A percentile compares a stretch with the other conserved stretches of the same genome.
phyloP scores from a whole-genome alignment of 2,329 filamentous ascomycete species.

The Beauveria sp. region DNA sequence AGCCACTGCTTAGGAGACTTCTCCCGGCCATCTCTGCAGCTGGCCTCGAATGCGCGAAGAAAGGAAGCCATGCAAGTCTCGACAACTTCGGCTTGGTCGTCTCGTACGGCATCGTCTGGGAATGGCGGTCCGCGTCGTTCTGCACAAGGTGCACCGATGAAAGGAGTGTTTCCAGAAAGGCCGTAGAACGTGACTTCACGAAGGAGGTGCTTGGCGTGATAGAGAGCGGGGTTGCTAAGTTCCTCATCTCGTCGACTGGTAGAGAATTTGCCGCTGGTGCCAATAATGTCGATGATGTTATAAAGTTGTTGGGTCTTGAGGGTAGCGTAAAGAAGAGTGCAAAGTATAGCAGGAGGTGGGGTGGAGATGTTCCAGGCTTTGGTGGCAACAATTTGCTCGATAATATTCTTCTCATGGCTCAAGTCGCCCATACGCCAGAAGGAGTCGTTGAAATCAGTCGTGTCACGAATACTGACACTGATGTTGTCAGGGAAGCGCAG shows the following conservation, averaged over 20 bases:
- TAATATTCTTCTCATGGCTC: conserved; percentile 4
- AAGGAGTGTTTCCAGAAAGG: conserved; percentile 39
- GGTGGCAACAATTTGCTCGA: conserved; percentile 2
- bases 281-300: conserved; percentile 45
- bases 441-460: conserved; percentile 6
- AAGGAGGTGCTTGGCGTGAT: conserved; percentile 46
- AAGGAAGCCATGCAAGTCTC: conserved; percentile 45
- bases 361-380: conserved; percentile 1
- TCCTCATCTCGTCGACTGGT: conserved; percentile 40
- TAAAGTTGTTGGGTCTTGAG: conserved; percentile 41
- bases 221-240: conserved; percentile 40
- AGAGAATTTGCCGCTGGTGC: conserved; percentile 42
- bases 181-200: conserved; percentile 48
- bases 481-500: conserved; percentile 6
- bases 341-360: conserved; percentile 37
- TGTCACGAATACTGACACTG: conserved; percentile 1
- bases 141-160: conserved; percentile 24
- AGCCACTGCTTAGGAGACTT: conserved; percentile 40
- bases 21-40: conserved; percentile 25
- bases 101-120: conserved; percentile 36
- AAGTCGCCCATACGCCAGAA: conserved; percentile 9
- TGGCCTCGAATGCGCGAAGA: conserved; percentile 43
- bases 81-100: conserved; percentile 40
- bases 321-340: conserved; percentile 43
- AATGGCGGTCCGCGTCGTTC: conserved; percentile 15